Evolutionary conservation across 371 early-diverging fungal genomes (phyloP), one percentile per base, ranked within the genome.

Genomic region (Capniomyces stellatus): DNA sequence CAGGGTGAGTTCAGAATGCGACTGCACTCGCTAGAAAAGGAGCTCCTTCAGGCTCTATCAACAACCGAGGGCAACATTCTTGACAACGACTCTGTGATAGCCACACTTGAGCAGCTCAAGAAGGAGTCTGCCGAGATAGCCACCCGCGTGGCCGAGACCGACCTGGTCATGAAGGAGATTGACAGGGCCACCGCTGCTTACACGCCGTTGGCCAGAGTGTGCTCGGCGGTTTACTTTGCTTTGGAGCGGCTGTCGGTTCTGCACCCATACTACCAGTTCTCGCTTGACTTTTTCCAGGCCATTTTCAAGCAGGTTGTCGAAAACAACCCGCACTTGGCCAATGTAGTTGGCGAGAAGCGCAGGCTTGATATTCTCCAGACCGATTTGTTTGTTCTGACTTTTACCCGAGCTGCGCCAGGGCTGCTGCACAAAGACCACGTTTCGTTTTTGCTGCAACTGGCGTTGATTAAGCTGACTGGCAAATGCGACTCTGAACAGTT

Each of bases 251-350:
- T 98, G 49, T 75, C 85, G 54, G 64, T 76, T 49, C 64, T 97
- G 46, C 76, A 96, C 56, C 83, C 87, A 67, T 94, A 92, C 70
- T 98, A 98, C 64, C 95, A 95, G 69, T 94, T 98, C 74, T 92
- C 98, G 22, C 80, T 98, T 43, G 90, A 89, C 59, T 95, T 90
- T 71, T 98, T 97, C 70, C 77, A 87, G 55, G 83, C 87, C 50
- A 91, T 96, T 53, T 96, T 98, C 75, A 74, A 85, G 59, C 77
- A 68, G 58, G 83, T 90, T 0, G 73, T 98, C 8, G 84, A 85
- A 60, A 74, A 78, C 22, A 90, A 92, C 60, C 55, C 71, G 2
- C 47, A 60, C 51, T 73, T 92, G 52, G 70, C 75, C 41, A 77
- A 75, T 21, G 62, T 88, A 23, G 73, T 75, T 22, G 95, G 89